phyloP scores from a whole-genome alignment of 2,329 filamentous ascomycete genomes.

The Fusarium sp. region DNA sequence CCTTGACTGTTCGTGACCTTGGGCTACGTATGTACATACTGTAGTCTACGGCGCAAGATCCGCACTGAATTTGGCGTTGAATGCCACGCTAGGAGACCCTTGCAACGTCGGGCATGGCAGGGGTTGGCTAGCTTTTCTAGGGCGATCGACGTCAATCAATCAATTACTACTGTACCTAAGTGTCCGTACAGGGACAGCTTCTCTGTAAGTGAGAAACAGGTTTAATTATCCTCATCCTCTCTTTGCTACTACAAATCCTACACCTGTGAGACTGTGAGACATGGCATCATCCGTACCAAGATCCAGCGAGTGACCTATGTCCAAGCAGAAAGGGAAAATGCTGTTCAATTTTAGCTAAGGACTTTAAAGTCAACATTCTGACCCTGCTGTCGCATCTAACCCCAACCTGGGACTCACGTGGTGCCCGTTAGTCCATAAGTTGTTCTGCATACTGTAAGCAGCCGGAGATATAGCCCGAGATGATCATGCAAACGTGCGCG shows the following conservation, averaged over 20 bases:
- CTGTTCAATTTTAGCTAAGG: background rate
- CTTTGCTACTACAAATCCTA: background rate
- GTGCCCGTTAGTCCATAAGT: constrained; percentile 30
- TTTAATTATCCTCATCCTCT: constrained; percentile 3
- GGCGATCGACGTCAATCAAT: constrained; percentile 6
- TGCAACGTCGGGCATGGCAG: constrained; percentile 20
- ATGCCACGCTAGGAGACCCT: constrained; percentile 30
- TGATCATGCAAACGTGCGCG: constrained; percentile 24
- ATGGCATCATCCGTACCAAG: background rate
- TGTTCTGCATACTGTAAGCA: constrained; percentile 8
- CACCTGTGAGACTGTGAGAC: background rate
- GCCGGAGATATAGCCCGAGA: constrained; percentile 3
- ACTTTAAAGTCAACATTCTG: background rate
- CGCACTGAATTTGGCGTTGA: constrained; percentile 22
- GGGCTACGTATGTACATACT: background rate
- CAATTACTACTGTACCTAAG: too few species aligned
- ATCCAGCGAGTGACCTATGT: background rate
- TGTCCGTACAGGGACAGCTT: constrained; percentile 15
- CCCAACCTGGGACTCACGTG: constrained; percentile 34
- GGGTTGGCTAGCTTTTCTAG: constrained; percentile 10
- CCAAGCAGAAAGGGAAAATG: background rate
- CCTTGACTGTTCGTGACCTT: constrained; percentile 14
- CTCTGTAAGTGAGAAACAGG: constrained; percentile 26
- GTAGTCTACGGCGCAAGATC: background rate
- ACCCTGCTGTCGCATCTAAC: constrained; percentile 8